Percentiles rank a stretch among this genome's conserved stretches.
Evolutionary conservation across 2,329 filamentous ascomycete genomes (phyloP).

Genomic region (Apiospora sp.): DNA sequence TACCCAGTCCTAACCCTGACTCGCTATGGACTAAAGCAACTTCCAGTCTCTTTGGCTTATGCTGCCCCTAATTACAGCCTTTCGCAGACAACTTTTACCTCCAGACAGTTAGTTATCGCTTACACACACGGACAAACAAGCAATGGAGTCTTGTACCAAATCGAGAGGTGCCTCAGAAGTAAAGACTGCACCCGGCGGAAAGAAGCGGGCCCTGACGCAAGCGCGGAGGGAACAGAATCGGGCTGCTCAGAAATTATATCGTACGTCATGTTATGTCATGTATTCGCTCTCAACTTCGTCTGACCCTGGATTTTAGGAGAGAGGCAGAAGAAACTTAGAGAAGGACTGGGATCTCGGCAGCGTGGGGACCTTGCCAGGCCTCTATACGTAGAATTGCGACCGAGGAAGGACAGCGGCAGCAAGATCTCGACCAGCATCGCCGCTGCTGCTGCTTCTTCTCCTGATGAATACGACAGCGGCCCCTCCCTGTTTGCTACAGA

Average conservation of each 20-base stretch:
- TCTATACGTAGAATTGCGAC: not conserved
- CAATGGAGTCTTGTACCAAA: not conserved
- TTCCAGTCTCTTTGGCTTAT: not conserved
- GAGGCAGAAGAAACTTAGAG: not conserved
- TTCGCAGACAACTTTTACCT: not conserved
- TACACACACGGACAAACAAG: not conserved
- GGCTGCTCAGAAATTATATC: conserved; percentile 44
- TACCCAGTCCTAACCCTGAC: not conserved
- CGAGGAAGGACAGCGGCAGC: not conserved
- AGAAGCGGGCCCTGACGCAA: conserved; percentile 45
- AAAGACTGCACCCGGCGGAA: not conserved
- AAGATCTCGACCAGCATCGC: not conserved
- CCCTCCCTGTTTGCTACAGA: not conserved
- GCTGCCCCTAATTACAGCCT: not conserved
- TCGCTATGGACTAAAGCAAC: not conserved
- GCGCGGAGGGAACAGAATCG: conserved; percentile 49
- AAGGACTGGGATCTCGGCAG: not conserved
- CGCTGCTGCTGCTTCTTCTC: not conserved
- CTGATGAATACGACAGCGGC: not conserved
- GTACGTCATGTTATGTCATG: conserved; percentile 32
- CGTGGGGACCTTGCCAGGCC: not conserved
- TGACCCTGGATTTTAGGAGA: not conserved
- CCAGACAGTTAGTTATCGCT: not conserved
- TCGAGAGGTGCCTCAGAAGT: not conserved
- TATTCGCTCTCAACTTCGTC: not conserved